These are phyloP conservation scores for Fusarium sp. DNA, from an alignment of 2,329 filamentous ascomycete genomes.

Conservation along the genomic window DNA sequence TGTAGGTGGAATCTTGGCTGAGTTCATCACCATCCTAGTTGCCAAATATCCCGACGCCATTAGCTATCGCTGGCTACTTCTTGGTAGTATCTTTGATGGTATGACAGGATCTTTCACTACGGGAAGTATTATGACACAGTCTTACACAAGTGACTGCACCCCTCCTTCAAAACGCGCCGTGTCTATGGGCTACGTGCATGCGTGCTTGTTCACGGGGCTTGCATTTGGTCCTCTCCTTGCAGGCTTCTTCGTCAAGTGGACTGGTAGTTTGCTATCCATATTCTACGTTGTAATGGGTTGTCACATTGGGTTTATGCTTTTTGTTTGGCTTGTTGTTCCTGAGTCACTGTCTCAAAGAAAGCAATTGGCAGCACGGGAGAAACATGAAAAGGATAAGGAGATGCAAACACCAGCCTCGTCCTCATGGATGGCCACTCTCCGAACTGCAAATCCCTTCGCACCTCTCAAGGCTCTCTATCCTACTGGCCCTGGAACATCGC, in stretches of 20 bases:
- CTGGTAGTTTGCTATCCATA: slow-evolving; percentile 79
- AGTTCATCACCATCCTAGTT: slow-evolving; percentile 82
- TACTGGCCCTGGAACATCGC: slow-evolving; percentile 70
- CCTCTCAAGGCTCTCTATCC: slow-evolving; percentile 85
- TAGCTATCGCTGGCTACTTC: slow-evolving; percentile 81
- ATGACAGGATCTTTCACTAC: slow-evolving; percentile 90
- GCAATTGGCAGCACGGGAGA: slow-evolving; percentile 77
- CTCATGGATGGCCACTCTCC: slow-evolving; percentile 51
- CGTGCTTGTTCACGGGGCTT: slow-evolving; percentile 88
- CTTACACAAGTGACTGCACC: slow-evolving; percentile 92
- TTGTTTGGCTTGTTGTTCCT: slow-evolving; percentile 78
- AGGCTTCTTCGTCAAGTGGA: slow-evolving; percentile 81
- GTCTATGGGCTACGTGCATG: slow-evolving; percentile 90
- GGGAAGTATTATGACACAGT: slow-evolving; percentile 79
- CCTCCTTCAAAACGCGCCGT: slow-evolving; percentile 82
- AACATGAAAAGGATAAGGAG: slow-evolving; percentile 64
- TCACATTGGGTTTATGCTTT: slow-evolving; percentile 79
- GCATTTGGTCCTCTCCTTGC: slow-evolving; percentile 87
- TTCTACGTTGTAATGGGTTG: slow-evolving; percentile 85
- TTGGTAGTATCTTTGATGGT: slow-evolving; percentile 84
- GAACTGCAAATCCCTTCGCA: slow-evolving; percentile 75
- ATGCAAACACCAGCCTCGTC: slow-evolving; percentile 47
- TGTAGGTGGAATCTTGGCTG: slow-evolving; percentile 78
- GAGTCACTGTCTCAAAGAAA: slow-evolving; percentile 85
- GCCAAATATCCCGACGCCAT: slow-evolving; percentile 79